A percentile compares a stretch with the other conserved stretches of the same genome.
phyloP scores from a whole-genome alignment of 176 grass and related monocot genomes.

The Dendrocalamus sinicus region DNA sequence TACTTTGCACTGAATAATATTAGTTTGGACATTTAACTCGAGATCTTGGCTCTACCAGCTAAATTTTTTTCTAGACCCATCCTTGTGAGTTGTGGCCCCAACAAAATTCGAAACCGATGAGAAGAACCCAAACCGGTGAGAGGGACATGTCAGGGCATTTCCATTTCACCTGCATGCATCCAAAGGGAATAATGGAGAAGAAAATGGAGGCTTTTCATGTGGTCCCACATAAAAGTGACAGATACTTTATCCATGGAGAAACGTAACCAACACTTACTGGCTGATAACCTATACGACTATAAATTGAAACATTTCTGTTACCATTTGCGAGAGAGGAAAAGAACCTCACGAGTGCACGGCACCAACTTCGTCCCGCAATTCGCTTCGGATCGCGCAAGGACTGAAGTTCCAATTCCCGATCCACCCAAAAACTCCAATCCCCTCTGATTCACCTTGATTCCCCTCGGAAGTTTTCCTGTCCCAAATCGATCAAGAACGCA shows the following conservation, averaged over 20 bases:
- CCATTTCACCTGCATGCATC: constrained; percentile 12
- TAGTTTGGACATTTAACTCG: not conserved
- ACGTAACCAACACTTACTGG: too few species aligned
- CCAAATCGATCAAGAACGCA: constrained; percentile 17
- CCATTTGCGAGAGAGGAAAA: not conserved
- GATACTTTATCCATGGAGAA: not conserved
- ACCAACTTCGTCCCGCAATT: not conserved
- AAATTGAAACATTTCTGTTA: not conserved
- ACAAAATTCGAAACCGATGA: constrained; percentile 12
- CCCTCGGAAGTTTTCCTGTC: not conserved
- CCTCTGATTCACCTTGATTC: not conserved
- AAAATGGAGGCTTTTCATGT: not conserved
- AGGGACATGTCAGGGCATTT: not conserved
- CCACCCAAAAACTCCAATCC: not conserved
- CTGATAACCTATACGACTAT: too few species aligned
- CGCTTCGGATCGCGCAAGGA: not conserved
- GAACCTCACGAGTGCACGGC: not conserved
- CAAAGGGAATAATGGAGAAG: constrained; percentile 33
- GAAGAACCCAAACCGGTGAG: constrained; percentile 19
- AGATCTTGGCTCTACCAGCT: not conserved
- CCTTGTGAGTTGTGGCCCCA: not conserved
- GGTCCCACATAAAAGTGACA: not conserved
- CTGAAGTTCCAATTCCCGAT: constrained; percentile 3
- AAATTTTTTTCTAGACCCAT: not conserved
- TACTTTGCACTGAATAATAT: not conserved